Evolutionary conservation across 257 asterid genomes (phyloP).

Genomic region (Datura wrightii): DNA sequence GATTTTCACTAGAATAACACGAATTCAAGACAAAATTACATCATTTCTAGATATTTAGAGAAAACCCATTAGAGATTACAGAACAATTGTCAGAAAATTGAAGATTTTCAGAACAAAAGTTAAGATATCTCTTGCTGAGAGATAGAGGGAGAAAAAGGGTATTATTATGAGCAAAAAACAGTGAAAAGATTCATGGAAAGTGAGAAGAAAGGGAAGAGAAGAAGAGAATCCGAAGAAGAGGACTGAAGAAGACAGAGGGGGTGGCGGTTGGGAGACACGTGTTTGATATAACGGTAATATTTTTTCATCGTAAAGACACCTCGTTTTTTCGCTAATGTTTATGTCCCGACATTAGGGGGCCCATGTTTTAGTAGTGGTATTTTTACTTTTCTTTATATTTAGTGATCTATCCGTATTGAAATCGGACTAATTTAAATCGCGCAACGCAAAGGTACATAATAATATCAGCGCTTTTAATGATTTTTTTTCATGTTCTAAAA

Average conservation of each 20-base stretch:
- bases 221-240: conserved; percentile 56
- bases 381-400: no score
- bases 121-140: not conserved
- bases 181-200: conserved; percentile 21
- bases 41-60: not conserved
- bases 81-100: not conserved
- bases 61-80: not conserved
- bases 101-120: not conserved
- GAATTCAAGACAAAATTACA: not conserved
- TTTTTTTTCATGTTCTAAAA: no score
- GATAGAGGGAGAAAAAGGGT: not conserved
- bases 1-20: not conserved
- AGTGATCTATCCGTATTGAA: no score
- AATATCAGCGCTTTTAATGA: no score
- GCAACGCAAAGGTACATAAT: no score
- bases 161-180: conserved; percentile 30
- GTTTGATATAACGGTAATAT: conserved; percentile 70
- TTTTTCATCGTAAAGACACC: not conserved
- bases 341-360: not conserved
- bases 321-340: not conserved
- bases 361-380: not conserved
- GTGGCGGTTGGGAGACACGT: conserved; percentile 41
- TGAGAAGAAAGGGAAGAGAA: conserved; percentile 27
- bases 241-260: conserved; percentile 52
- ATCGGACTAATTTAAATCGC: no score